These are phyloP conservation scores for Entrophospora sp. DNA, from an alignment of 192 early-diverging fungal genomes.

Conservation along the genomic window DNA sequence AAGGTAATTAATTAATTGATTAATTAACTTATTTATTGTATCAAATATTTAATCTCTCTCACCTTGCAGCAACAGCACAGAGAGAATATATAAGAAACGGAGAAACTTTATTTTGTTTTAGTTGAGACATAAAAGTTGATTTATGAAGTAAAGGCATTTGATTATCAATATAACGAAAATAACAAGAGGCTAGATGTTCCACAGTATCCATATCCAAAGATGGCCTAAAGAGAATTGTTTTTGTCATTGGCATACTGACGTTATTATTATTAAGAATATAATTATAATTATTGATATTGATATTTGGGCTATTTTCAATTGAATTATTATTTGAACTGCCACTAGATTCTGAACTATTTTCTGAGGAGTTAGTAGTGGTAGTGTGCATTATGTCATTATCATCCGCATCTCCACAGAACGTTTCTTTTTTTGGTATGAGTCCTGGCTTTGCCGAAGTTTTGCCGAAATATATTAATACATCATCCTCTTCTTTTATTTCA, in stretches of 20 bases:
- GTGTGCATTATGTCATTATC: neutral
- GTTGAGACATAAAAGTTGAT: constrained; percentile 33
- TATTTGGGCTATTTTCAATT: no score
- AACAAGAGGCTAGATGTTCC: constrained; percentile 40
- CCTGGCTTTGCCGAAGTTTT: constrained; percentile 5
- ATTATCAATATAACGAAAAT: constrained; percentile 36
- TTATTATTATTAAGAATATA: no score
- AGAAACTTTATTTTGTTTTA: constrained; percentile 33
- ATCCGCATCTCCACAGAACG: neutral
- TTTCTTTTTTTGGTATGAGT: neutral
- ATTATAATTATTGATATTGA: neutral
- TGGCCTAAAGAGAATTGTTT: no score
- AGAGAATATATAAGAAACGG: constrained; percentile 37
- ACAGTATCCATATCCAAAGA: constrained; percentile 37
- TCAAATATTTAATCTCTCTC: no score
- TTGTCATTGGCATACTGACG: no score
- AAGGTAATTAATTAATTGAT: neutral
- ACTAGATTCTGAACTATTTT: no score
- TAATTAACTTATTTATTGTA: neutral
- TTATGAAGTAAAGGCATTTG: constrained; percentile 42
- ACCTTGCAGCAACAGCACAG: constrained; percentile 40
- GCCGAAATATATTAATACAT: neutral
- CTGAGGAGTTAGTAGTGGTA: neutral
- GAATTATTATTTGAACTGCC: neutral
- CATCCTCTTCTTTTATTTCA: neutral